Base-by-base conservation (phyloP, 805 yeast species). In the Candida odintsovae region DNA sequence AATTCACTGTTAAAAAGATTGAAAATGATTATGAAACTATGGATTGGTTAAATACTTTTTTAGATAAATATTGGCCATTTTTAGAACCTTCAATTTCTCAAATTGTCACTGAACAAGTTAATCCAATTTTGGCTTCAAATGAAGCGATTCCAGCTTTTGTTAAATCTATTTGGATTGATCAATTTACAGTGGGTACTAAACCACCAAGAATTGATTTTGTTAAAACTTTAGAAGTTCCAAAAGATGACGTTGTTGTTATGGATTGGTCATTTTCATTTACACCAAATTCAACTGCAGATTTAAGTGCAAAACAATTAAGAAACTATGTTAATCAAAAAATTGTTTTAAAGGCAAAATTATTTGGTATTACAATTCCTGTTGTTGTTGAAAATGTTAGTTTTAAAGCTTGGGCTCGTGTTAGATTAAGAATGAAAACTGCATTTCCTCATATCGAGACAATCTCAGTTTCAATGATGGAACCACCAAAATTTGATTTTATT, bases 381-480 rank as follows among this genome's bases (percentile, higher is more conserved):
- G 71, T 82, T 28, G 85, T 94, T 15, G 83, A 90, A 41, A 84
- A 87, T 55, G 78, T 88, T 63, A 77, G 97, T 0, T 86, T 92
- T 63, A 76, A 71, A 49, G 89, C 86, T 12, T 71, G 78, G 50
- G 77, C 83, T 41, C 78, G 98, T 65, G 80, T 94, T 44, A 76
- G 97, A 60, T 66, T 95, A 62, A 86, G 90, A 73, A 82, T 94
- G 83, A 92, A 88, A 85, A 66, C 89, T 3, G 75, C 87, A 10
- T 90, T 86, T 67, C 99, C 99, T 3, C 98, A 94, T 68, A 73
- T 94, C 50, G 95, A 94, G 64, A 90, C 97, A 1, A 82, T 90
- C 20, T 90, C 86, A 60, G 78, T 94, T 26, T 83, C 96, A 16
- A 69, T 95, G 54, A 71, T 90, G 67, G 92, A 88, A 49, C 83